A percentile compares a stretch with the other conserved stretches of the same genome.
Conservation (phyloP, 2,329 filamentous ascomycete species). For the Penicillium hesseltinei region DNA sequence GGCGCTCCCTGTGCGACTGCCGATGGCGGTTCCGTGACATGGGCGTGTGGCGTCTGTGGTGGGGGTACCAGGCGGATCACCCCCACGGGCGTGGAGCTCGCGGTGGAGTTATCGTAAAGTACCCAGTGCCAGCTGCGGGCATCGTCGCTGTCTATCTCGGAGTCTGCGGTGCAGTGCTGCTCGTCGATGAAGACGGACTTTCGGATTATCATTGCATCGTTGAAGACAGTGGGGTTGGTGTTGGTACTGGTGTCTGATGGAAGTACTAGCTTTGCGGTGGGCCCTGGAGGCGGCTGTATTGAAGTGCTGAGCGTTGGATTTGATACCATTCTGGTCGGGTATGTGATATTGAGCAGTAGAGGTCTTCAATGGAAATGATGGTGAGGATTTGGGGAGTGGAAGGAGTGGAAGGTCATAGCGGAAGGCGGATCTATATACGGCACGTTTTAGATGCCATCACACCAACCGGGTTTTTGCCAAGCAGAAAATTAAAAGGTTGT, state of each 20-base stretch:
- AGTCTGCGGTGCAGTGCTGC: slow-evolving; percentile 57
- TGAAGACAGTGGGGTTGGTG: slow-evolving; percentile 54
- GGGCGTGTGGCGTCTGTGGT: slow-evolving; percentile 64
- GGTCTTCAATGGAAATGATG: neutral
- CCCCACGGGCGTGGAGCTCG: slow-evolving; percentile 57
- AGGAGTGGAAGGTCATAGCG: neutral
- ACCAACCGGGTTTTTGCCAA: too few species aligned
- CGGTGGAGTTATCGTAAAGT: slow-evolving; percentile 63
- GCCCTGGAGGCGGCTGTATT: slow-evolving; percentile 28
- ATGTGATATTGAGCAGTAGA: neutral
- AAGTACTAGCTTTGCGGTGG: slow-evolving; percentile 19
- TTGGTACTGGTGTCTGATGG: slow-evolving; percentile 27
- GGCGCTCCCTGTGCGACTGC: slow-evolving; percentile 15
- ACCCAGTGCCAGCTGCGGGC: slow-evolving; percentile 80
- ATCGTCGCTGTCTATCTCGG: slow-evolving; percentile 82
- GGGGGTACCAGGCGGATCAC: slow-evolving; percentile 80
- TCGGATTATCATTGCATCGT: slow-evolving; percentile 59
- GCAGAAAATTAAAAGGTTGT: too few species aligned
- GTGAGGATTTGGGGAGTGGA: neutral
- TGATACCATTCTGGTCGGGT: slow-evolving; percentile 6
- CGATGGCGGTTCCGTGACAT: slow-evolving; percentile 30
- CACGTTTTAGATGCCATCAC: too few species aligned
- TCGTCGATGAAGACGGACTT: slow-evolving; percentile 58
- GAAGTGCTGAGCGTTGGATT: slow-evolving; percentile 11
- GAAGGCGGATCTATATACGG: neutral